Conservation (phyloP, 768 basidiomycete genomes). For the Lentinula lateritia region DNA sequence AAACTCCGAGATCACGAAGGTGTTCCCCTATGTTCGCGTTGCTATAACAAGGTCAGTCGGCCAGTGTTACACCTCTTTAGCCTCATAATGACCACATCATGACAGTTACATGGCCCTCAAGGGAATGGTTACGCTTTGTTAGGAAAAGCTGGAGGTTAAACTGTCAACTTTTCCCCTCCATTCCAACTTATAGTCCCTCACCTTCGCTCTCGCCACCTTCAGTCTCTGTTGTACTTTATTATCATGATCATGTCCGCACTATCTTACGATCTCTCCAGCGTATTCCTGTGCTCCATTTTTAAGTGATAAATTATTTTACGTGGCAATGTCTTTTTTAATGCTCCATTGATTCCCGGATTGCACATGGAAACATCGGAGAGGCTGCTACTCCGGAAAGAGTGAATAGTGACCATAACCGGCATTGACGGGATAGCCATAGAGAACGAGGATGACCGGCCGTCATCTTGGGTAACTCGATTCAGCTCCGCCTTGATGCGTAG, state of each 20-base stretch:
- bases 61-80: background rate
- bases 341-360: too few species aligned
- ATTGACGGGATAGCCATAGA: too few species aligned
- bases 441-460: too few species aligned
- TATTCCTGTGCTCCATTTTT: too few species aligned
- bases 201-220: background rate
- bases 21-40: slow-evolving; percentile 62
- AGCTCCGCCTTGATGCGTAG: background rate
- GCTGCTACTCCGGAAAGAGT: too few species aligned
- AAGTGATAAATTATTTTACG: too few species aligned
- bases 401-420: too few species aligned
- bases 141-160: slow-evolving; percentile 38
- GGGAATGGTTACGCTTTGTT: slow-evolving; percentile 74
- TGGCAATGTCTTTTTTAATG: too few species aligned
- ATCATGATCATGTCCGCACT: too few species aligned
- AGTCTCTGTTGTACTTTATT: background rate
- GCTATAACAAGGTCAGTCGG: slow-evolving; percentile 58
- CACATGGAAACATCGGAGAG: too few species aligned
- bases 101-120: slow-evolving; percentile 65
- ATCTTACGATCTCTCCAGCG: too few species aligned
- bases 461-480: background rate
- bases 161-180: background rate
- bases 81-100: background rate
- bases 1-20: slow-evolving; percentile 74
- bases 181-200: too few species aligned